These are phyloP conservation scores for Penicillium sp. DNA, from an alignment of 2,329 filamentous ascomycete species.

Conservation along the genomic window DNA sequence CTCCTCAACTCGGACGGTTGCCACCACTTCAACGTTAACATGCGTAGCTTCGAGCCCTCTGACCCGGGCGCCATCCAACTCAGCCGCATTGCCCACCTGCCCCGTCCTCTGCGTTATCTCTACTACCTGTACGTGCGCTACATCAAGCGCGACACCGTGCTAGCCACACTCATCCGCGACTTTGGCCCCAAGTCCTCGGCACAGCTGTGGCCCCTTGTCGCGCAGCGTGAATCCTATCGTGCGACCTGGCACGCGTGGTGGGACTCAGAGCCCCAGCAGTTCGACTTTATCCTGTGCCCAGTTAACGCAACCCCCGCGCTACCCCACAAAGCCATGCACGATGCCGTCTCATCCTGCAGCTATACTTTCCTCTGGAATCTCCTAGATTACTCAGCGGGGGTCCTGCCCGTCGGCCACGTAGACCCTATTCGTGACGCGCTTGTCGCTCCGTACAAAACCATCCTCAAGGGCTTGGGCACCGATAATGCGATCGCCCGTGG, in stretches of 20 bases:
- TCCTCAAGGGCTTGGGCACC: constrained; percentile 34
- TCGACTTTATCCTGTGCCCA: constrained; percentile 78
- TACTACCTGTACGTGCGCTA: constrained; percentile 90
- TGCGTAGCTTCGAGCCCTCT: constrained; percentile 70
- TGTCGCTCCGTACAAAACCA: constrained; percentile 43
- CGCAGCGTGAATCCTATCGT: constrained; percentile 70
- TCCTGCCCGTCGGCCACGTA: constrained; percentile 81
- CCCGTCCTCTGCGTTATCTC: constrained; percentile 70
- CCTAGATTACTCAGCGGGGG: constrained; percentile 79
- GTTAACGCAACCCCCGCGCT: constrained; percentile 87
- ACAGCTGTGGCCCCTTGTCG: constrained; percentile 78
- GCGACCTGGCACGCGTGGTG: constrained; percentile 80
- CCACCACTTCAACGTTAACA: constrained; percentile 69
- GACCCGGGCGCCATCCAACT: constrained; percentile 74
- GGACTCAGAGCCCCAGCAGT: constrained; percentile 60
- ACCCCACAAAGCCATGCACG: constrained; percentile 78
- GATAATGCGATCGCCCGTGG: constrained; percentile 76
- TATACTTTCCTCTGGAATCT: constrained; percentile 94
- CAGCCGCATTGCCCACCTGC: constrained; percentile 66
- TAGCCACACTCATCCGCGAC: constrained; percentile 69
- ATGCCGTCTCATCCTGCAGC: constrained; percentile 78
- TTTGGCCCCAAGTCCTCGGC: constrained; percentile 69
- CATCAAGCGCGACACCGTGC: constrained; percentile 66
- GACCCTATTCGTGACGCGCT: constrained; percentile 66
- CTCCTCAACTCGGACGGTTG: constrained; percentile 83